Percentiles rank a stretch among this genome's conserved stretches.
Conservation (phyloP, 352 stramenopile species). For the Pythium vanterpoolii region DNA sequence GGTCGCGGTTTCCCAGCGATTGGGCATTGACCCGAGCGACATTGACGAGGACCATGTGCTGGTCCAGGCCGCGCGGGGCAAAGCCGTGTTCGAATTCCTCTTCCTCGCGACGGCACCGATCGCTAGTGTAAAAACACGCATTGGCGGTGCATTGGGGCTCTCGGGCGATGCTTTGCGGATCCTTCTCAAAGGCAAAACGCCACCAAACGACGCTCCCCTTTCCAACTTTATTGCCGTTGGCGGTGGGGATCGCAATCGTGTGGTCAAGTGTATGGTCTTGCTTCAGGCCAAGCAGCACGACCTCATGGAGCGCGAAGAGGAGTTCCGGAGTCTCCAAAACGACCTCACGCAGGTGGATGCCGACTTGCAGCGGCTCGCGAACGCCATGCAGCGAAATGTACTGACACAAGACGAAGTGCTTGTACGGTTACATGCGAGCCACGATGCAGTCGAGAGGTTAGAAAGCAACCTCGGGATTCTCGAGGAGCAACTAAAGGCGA, state of each 20-base stretch:
- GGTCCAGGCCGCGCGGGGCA: conserved; percentile 51
- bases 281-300: conserved; percentile 58
- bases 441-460: conserved; percentile 37
- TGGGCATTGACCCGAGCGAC: conserved; percentile 10
- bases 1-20: conserved; percentile 8
- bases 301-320: conserved; percentile 57
- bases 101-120: conserved; percentile 29
- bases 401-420: conserved; percentile 43
- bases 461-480: conserved; percentile 47
- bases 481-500: conserved; percentile 36
- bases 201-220: conserved; percentile 31
- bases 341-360: conserved; percentile 45
- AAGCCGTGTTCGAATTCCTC: conserved; percentile 56
- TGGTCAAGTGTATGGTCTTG: conserved; percentile 71
- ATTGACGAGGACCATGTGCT: conserved; percentile 44
- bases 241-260: too few species aligned
- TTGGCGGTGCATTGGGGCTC: conserved; percentile 47
- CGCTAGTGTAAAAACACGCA: conserved; percentile 42
- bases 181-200: conserved; percentile 66
- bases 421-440: conserved; percentile 37
- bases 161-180: conserved; percentile 38
- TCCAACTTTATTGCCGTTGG: conserved; percentile 2
- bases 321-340: conserved; percentile 60
- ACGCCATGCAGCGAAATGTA: conserved; percentile 54
- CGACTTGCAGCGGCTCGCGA: conserved; percentile 29